Evolutionary conservation across 306 rosid genomes (phyloP).

Genomic region (Lathyrus oleraceus): DNA sequence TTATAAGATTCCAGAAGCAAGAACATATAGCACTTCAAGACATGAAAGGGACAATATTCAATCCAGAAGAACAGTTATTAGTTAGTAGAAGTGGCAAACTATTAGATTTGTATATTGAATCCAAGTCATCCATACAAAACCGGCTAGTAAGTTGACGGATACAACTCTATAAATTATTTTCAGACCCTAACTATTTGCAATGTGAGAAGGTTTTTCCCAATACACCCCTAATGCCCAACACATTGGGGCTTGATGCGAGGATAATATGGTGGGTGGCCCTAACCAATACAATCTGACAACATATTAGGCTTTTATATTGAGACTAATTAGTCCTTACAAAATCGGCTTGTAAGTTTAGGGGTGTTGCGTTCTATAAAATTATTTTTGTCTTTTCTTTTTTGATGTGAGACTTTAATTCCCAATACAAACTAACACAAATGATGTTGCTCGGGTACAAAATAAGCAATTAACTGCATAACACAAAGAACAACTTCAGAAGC

Average conservation of each 20-base stretch:
- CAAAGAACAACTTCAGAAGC: slow-evolving; percentile 14
- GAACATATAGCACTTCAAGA: not conserved
- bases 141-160: not conserved
- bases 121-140: not conserved
- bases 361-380: not conserved
- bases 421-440: not conserved
- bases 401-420: not conserved
- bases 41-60: not conserved
- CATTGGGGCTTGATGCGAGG: not conserved
- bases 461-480: slow-evolving; percentile 8
- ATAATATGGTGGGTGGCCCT: slow-evolving; percentile 4
- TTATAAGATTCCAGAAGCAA: slow-evolving; percentile 1
- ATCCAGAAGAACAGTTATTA: slow-evolving; percentile 1
- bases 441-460: slow-evolving; percentile 28
- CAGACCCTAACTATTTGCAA: not conserved
- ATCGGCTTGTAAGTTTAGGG: not conserved
- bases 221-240: not conserved
- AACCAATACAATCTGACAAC: not conserved
- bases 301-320: not conserved
- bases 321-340: not conserved
- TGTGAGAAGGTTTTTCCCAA: not conserved
- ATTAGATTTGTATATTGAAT: not conserved
- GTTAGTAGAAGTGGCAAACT: slow-evolving; percentile 13
- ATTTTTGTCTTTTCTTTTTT: not conserved
- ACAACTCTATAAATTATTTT: not conserved